A percentile compares a stretch with the other conserved stretches of the same genome.
phyloP scores from a whole-genome alignment of 371 early-diverging fungal genomes.

The Haplosporangium sp. region DNA sequence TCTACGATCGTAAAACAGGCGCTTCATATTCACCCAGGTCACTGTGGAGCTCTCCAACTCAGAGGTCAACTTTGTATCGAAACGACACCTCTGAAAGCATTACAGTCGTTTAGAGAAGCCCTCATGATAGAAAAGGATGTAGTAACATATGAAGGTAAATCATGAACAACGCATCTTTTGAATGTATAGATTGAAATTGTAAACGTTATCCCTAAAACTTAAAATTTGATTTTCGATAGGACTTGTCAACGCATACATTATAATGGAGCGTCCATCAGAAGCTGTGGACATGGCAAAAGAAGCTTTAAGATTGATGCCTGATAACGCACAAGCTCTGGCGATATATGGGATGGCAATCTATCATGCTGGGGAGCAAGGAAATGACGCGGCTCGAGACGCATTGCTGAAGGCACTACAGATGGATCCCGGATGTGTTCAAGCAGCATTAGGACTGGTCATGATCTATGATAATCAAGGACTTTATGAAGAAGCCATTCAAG shows the following conservation, averaged over 20 bases:
- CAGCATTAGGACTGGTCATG: constrained; percentile 15
- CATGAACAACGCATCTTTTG: not conserved
- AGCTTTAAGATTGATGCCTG: constrained; percentile 24
- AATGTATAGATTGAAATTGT: too few relatives aligned
- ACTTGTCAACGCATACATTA: constrained; percentile 25
- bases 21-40: constrained; percentile 20
- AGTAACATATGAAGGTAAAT: constrained; percentile 31
- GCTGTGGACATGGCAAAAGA: constrained; percentile 25
- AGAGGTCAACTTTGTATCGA: constrained; percentile 24
- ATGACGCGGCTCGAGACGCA: constrained; percentile 14
- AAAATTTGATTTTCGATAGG: constrained; percentile 1
- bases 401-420: constrained; percentile 26
- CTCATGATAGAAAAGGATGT: constrained; percentile 26
- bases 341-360: constrained; percentile 30
- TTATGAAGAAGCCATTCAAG: constrained; percentile 27
- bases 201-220: too few relatives aligned
- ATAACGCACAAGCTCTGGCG: constrained; percentile 32
- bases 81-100: constrained; percentile 11
- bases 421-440: constrained; percentile 31
- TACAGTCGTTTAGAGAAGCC: constrained; percentile 28
- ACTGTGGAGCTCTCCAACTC: constrained; percentile 38
- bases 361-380: constrained; percentile 12
- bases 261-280: constrained; percentile 24
- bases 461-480: constrained; percentile 21
- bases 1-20: constrained; percentile 13